Evolutionary conservation across 495 filamentous ascomycete genomes (phyloP).

Genomic region (Aspergillus baeticus): DNA sequence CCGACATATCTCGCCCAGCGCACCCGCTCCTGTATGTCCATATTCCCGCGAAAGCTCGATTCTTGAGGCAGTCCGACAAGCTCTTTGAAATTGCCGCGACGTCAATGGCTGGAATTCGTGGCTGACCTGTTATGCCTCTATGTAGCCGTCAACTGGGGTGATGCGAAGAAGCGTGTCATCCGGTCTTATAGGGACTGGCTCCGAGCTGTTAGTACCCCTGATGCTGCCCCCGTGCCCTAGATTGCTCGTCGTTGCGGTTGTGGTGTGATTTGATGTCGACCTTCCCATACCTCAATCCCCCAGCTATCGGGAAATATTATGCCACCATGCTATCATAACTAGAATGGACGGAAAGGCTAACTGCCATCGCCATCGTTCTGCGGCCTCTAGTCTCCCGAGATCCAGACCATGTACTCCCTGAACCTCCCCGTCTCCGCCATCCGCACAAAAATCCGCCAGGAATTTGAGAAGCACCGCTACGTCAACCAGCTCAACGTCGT

Average conservation of each 20-base stretch:
- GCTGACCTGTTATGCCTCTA: conserved; percentile 23
- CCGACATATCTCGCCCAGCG: conserved; percentile 88
- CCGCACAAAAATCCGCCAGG: conserved; percentile 92
- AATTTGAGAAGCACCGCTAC: conserved; percentile 94
- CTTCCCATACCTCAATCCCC: not conserved
- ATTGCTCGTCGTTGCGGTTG: not conserved
- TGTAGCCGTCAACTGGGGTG: conserved; percentile 79
- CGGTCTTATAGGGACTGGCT: conserved; percentile 91
- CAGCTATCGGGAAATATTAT: not conserved
- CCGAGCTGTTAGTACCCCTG: conserved; percentile 69
- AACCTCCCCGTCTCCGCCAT: conserved; percentile 83
- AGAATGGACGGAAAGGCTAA: not conserved
- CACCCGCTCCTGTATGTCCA: conserved; percentile 81
- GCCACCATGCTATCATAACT: not conserved
- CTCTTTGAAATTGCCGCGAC: conserved; percentile 28
- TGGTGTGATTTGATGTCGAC: not conserved
- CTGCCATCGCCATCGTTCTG: not conserved
- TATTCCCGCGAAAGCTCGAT: not conserved
- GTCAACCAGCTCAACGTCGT: conserved; percentile 84
- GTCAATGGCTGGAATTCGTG: conserved; percentile 26
- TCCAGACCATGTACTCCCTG: conserved; percentile 93
- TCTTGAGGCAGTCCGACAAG: conserved; percentile 5
- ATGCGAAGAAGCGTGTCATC: conserved; percentile 80
- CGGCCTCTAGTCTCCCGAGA: conserved; percentile 76
- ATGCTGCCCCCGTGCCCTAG: not conserved